Evolutionary conservation across 2,329 filamentous ascomycete species (phyloP).

Genomic region (Colletotrichum theobromicola): DNA sequence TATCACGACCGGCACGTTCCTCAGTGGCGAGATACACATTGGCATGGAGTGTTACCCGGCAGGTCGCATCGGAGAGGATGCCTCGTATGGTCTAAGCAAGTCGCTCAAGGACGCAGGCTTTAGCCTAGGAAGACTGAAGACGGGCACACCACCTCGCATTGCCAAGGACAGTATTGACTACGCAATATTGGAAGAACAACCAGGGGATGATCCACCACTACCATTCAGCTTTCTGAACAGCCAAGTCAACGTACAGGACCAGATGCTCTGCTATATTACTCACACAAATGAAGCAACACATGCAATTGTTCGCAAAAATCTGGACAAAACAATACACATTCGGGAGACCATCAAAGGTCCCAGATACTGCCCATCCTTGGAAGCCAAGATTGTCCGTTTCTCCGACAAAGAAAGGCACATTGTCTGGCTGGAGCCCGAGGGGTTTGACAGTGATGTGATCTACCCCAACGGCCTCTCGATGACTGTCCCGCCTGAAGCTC

Average conservation of each 20-base stretch:
- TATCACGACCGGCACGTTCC: conserved; percentile 95
- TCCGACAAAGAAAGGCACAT: conserved; percentile 81
- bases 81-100: conserved; percentile 90
- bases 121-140: conserved; percentile 88
- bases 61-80: conserved; percentile 91
- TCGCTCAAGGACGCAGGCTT: conserved; percentile 90
- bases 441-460: conserved; percentile 85
- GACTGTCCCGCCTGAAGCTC: conserved; percentile 89
- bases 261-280: conserved; percentile 86
- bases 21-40: conserved; percentile 96
- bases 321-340: conserved; percentile 97
- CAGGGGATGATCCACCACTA: conserved; percentile 82
- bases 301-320: conserved; percentile 81
- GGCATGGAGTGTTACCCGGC: conserved; percentile 84
- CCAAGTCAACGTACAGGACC: conserved; percentile 76
- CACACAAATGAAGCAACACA: conserved; percentile 86
- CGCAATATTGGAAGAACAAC: conserved; percentile 71
- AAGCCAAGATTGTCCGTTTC: conserved; percentile 93
- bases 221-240: conserved; percentile 94
- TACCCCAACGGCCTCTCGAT: conserved; percentile 98
- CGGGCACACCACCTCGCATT: conserved; percentile 89
- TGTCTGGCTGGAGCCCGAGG: conserved; percentile 97
- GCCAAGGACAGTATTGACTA: conserved; percentile 85
- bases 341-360: conserved; percentile 94
- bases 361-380: conserved; percentile 92